Conservation (phyloP, 768 basidiomycete species). For the Suillus americanus region DNA sequence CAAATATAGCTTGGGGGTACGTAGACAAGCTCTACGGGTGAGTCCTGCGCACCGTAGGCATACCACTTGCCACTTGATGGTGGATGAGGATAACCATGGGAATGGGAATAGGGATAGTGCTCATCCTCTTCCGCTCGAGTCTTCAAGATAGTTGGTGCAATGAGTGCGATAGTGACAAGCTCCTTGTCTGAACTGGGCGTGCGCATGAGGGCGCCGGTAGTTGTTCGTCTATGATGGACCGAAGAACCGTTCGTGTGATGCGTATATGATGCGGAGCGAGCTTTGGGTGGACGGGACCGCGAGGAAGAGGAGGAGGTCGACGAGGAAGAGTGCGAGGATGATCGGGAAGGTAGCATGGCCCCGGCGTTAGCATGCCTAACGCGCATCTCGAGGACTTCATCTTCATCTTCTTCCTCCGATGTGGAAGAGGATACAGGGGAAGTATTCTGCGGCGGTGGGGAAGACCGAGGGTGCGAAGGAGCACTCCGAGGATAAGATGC, state of each 20-base stretch:
- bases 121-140: constrained; percentile 55
- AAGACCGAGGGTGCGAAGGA: constrained; percentile 15
- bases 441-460: constrained; percentile 18
- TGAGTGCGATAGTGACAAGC: constrained; percentile 68
- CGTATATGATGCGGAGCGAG: constrained; percentile 29
- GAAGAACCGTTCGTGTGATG: constrained; percentile 20
- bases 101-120: constrained; percentile 10
- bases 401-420: constrained; percentile 47
- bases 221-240: constrained; percentile 22
- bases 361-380: constrained; percentile 27
- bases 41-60: constrained; percentile 35
- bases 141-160: constrained; percentile 85
- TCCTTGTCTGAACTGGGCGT: constrained; percentile 42
- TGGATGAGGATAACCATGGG: constrained; percentile 15
- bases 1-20: constrained; percentile 49
- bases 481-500: constrained; percentile 20
- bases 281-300: constrained; percentile 28
- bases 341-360: constrained; percentile 31
- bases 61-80: constrained; percentile 12
- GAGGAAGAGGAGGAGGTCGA: constrained; percentile 22
- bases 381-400: constrained; percentile 68
- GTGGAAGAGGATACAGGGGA: constrained; percentile 32
- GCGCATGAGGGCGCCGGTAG: constrained; percentile 44
- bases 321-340: constrained; percentile 40
- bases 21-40: constrained; percentile 71